phyloP scores from a whole-genome alignment of 345 rosid genomes.

The Isatis tinctoria region DNA sequence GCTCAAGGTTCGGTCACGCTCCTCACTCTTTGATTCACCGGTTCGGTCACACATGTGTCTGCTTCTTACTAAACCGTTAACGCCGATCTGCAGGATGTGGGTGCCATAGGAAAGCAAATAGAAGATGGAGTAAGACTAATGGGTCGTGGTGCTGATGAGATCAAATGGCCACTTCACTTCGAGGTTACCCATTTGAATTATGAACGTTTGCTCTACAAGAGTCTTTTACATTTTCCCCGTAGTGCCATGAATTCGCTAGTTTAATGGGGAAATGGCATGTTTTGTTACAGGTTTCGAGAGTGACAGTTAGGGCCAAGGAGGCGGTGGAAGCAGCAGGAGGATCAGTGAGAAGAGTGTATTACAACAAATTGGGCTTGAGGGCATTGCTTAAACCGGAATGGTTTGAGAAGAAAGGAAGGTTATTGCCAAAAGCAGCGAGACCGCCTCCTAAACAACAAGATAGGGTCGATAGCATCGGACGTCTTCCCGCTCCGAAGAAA shows the following conservation, averaged over 20 bases:
- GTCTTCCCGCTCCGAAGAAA: constrained; percentile 82
- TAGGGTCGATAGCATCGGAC: constrained; percentile 93
- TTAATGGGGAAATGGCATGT: not conserved
- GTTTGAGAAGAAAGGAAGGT: constrained; percentile 94
- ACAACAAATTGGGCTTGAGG: constrained; percentile 79
- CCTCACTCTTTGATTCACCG: not conserved
- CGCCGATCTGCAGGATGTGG: constrained; percentile 49
- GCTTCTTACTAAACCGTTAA: constrained; percentile 1
- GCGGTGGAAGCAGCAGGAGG: constrained; percentile 93
- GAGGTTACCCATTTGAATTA: constrained; percentile 47
- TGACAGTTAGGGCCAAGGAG: constrained; percentile 84
- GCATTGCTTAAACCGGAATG: constrained; percentile 91
- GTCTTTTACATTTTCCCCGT: not conserved
- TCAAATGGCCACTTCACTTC: constrained; percentile 92
- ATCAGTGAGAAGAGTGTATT: constrained; percentile 80
- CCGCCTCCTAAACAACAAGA: constrained; percentile 91
- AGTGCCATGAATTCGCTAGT: not conserved
- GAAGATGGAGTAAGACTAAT: constrained; percentile 91
- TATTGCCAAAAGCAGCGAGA: constrained; percentile 82
- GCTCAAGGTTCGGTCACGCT: constrained; percentile 57
- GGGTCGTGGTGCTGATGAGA: constrained; percentile 90
- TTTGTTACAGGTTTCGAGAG: constrained; percentile 67
- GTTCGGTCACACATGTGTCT: not conserved
- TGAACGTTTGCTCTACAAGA: not conserved
- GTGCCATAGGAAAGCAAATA: constrained; percentile 88